phyloP scores from a whole-genome alignment of 768 basidiomycete genomes.

The Amanita rubescens region DNA sequence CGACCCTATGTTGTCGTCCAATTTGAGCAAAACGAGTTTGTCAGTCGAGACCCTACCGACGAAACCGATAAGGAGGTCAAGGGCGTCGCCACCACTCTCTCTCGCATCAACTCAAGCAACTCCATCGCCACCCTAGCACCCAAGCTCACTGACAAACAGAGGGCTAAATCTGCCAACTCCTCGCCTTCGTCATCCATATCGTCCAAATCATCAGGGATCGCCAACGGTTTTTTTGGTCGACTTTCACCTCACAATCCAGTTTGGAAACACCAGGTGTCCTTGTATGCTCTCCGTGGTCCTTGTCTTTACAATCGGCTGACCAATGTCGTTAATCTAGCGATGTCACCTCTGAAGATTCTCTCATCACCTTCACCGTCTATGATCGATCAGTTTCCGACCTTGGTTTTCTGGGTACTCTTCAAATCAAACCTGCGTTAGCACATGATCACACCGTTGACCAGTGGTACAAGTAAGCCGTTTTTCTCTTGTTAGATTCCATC shows the following conservation, averaged over 20 bases:
- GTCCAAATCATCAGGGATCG: slow-evolving; percentile 28
- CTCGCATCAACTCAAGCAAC: slow-evolving; percentile 42
- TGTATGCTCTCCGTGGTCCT: slow-evolving; percentile 54
- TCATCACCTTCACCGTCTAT: slow-evolving; percentile 85
- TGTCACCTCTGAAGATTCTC: slow-evolving; percentile 81
- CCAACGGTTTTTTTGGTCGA: slow-evolving; percentile 51
- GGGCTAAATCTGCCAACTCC: slow-evolving; percentile 37
- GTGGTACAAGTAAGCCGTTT: slow-evolving; percentile 82
- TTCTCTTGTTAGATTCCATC: slow-evolving; percentile 8
- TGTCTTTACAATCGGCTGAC: neutral
- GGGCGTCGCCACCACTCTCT: slow-evolving; percentile 61
- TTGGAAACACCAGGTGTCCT: slow-evolving; percentile 99
- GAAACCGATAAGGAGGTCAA: slow-evolving; percentile 87
- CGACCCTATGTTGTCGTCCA: slow-evolving; percentile 93
- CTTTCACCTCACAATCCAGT: slow-evolving; percentile 82
- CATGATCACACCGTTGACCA: slow-evolving; percentile 95
- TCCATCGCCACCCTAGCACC: slow-evolving; percentile 63
- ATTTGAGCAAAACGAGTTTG: slow-evolving; percentile 99
- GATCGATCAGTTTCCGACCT: slow-evolving; percentile 80
- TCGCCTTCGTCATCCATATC: slow-evolving; percentile 35
- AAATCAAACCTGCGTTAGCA: slow-evolving; percentile 85
- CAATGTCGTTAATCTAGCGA: slow-evolving; percentile 52
- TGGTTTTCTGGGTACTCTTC: slow-evolving; percentile 83
- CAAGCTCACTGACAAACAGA: slow-evolving; percentile 32
- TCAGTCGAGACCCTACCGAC: slow-evolving; percentile 82